These are phyloP conservation scores for Leishmania guyanensis DNA, from an alignment of 208 protist genomes.

Conservation along the genomic window DNA sequence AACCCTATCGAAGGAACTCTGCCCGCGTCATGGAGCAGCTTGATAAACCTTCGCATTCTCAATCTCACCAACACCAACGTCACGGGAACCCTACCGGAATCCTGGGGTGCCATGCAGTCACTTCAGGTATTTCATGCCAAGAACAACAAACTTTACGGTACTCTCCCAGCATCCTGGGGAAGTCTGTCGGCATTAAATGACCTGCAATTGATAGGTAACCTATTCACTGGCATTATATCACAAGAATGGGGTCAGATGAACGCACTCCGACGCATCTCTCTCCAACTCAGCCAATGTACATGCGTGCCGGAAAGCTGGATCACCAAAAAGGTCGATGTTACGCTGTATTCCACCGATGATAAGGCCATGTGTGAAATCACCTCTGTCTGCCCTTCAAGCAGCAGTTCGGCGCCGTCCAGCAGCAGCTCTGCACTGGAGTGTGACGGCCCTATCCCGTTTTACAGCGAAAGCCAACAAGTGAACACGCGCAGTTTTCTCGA, in stretches of 20 bases:
- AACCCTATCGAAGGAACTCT: neutral
- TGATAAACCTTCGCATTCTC: neutral
- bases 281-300: neutral
- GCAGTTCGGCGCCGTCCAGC: neutral
- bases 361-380: neutral
- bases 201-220: neutral
- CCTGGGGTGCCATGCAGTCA: neutral
- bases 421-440: slow-evolving; percentile 5
- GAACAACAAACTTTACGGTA: neutral
- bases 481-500: slow-evolving; percentile 12
- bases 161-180: neutral
- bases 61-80: neutral
- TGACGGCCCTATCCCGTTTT: slow-evolving; percentile 8
- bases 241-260: slow-evolving; percentile 1
- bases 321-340: neutral
- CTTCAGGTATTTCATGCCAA: neutral
- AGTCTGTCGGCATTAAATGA: neutral
- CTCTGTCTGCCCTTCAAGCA: neutral
- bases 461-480: neutral
- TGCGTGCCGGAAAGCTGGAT: slow-evolving; percentile 7
- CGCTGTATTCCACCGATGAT: neutral
- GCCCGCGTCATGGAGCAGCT: neutral
- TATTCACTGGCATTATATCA: neutral
- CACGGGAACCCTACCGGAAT: neutral
- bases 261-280: neutral